Evolutionary conservation across 2,329 filamentous ascomycete species (phyloP), one percentile per base, ranked within the genome.

Genomic region (Beauveria rudraprayagi): DNA sequence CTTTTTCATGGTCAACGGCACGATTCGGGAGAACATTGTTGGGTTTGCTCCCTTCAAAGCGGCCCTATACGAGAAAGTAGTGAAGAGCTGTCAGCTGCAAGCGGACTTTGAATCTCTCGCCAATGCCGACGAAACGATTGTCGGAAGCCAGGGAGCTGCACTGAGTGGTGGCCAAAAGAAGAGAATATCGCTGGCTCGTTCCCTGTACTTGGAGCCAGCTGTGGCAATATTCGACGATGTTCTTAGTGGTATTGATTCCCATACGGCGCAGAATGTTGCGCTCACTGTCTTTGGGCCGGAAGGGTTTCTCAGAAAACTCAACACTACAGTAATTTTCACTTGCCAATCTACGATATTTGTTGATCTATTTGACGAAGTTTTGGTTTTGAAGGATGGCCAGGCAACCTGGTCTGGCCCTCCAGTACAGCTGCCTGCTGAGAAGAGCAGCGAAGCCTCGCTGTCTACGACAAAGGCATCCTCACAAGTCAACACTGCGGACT

Each of bases 121-220:
- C 2, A 65, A 70, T 14, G 69, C 67, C 11, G 70, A 72, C 28
- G 65, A 67, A 19, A 71, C 70, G 0, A 66, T 69, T 24, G 68
- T 73, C 43, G 73, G 72, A 17, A 71, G 68, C 50, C 69, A 69
- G 14, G 72, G 73, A 1, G 68, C 73, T 37, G 70, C 68, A 41
- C 63, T 75, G 7, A 73, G 71, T 9, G 72, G 72, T 19, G 72
- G 72, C 0, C 72, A 75, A 60, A 71, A 70, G 34, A 68, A 70
- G 52, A 65, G 70, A 6, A 66, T 71, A 24, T 65, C 67, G 2
- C 55, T 70, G 5, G 67, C 68, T 7, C 62, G 68, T 0, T 68
- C 68, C 0, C 60, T 70, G 5, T 70, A 70, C 40, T 62, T 66
- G 7, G 59, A 63, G 17, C 56, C 61, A 2, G 47, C 65, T 2